A percentile compares a stretch with the other conserved stretches of the same genome.
Conservation (phyloP, 192 early-diverging fungal genomes). For the Coemansia sp. region DNA sequence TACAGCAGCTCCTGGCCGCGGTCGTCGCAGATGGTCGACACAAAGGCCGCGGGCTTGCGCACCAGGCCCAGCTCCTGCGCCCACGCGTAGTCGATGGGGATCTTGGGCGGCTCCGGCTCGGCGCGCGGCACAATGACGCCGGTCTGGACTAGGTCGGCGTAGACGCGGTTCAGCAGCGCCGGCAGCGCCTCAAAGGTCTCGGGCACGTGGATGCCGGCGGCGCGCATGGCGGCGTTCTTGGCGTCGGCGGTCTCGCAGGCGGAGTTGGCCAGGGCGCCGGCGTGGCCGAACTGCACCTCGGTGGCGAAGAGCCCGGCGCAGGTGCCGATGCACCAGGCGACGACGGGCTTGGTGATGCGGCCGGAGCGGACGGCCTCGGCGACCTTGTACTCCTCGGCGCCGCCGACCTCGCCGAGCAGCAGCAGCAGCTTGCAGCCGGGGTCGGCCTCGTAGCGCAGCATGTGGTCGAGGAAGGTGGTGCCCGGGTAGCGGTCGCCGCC, state of each 20-base stretch:
- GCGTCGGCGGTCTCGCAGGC: conserved; percentile 95
- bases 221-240: conserved; percentile 88
- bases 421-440: conserved; percentile 93
- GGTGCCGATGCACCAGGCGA: conserved; percentile 99
- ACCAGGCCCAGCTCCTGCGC: conserved; percentile 98
- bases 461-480: conserved; percentile 97
- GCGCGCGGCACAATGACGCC: conserved; percentile 69
- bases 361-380: conserved; percentile 88
- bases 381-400: conserved; percentile 95
- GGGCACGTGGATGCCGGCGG: conserved; percentile 89
- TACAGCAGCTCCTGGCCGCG: conserved; percentile 98
- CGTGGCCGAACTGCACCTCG: conserved; percentile 99
- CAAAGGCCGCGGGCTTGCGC: conserved; percentile 97
- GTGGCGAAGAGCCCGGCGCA: conserved; percentile 99
- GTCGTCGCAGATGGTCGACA: conserved; percentile 99
- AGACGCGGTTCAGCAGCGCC: conserved; percentile 75
- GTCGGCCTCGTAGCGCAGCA: conserved; percentile 93
- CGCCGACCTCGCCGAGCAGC: conserved; percentile 96
- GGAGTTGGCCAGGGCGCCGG: conserved; percentile 94
- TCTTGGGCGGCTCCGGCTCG: conserved; percentile 96
- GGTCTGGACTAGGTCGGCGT: conserved; percentile 72
- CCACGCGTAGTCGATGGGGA: conserved; percentile 99
- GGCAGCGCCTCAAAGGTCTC: conserved; percentile 97
- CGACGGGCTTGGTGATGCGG: conserved; percentile 96
- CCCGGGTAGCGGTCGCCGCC: conserved; percentile 99